These are phyloP conservation scores for Kluyveromyces aestuarii DNA, from an alignment of 805 yeast genomes.

Conservation along the genomic window DNA sequence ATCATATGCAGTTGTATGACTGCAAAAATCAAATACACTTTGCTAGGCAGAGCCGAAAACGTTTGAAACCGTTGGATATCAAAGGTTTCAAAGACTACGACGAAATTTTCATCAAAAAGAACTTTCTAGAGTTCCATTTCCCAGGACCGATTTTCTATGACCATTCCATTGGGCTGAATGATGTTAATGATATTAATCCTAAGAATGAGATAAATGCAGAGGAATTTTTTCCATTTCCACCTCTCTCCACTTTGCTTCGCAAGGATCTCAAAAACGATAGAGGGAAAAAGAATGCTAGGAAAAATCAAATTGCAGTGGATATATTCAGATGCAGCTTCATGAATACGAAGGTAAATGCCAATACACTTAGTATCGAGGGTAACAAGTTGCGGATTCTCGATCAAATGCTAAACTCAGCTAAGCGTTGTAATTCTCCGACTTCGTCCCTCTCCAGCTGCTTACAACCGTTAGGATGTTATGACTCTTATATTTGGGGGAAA, in stretches of 20 bases:
- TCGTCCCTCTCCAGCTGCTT: background rate
- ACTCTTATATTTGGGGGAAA: conserved; percentile 13
- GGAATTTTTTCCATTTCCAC: background rate
- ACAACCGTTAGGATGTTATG: conserved; percentile 7
- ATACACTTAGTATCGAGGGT: background rate
- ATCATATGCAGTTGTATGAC: conserved; percentile 6
- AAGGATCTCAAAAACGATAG: background rate
- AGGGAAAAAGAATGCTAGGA: background rate
- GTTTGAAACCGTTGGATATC: too few species aligned
- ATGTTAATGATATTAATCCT: background rate
- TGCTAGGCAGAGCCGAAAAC: background rate
- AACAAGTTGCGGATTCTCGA: background rate
- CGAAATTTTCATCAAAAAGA: background rate
- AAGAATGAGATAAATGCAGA: background rate
- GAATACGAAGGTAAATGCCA: background rate
- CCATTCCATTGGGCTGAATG: background rate
- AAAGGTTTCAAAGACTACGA: too few species aligned
- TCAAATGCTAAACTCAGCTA: background rate
- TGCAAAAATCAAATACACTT: background rate
- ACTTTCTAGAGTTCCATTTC: background rate
- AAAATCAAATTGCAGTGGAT: background rate
- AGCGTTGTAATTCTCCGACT: too few species aligned
- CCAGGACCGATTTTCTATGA: background rate
- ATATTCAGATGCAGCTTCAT: background rate
- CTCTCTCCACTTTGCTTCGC: background rate